Evolutionary conservation across 1,284 basidiomycete species (phyloP).

Genomic region (Xerocomus amazonicus): DNA sequence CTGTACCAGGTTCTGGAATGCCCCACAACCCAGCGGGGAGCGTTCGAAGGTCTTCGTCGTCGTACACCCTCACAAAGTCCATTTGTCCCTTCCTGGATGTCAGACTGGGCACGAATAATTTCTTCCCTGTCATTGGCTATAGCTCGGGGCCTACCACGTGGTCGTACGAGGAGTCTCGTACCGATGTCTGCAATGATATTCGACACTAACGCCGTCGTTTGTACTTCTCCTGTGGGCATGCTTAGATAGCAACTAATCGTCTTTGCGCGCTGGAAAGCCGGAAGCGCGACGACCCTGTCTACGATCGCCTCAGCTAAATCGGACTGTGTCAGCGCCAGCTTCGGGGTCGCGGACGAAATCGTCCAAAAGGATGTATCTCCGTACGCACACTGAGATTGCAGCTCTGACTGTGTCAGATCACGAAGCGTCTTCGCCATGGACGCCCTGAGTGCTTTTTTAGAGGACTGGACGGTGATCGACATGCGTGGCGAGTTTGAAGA

Average conservation of each 20-base stretch:
- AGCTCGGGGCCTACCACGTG: neutral
- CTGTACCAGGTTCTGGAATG: constrained; percentile 61
- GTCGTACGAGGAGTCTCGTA: constrained; percentile 13
- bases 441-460: constrained; percentile 57
- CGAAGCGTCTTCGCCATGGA: constrained; percentile 43
- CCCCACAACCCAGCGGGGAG: constrained; percentile 67
- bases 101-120: constrained; percentile 68
- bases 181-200: constrained; percentile 25
- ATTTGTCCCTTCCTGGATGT: constrained; percentile 47
- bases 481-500: constrained; percentile 12
- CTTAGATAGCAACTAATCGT: constrained; percentile 71
- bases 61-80: constrained; percentile 63
- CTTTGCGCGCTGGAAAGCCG: constrained; percentile 47
- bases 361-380: neutral
- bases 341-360: too few relatives aligned
- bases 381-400: constrained; percentile 59
- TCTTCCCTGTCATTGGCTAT: constrained; percentile 47
- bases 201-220: constrained; percentile 47
- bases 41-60: constrained; percentile 51
- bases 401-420: constrained; percentile 38
- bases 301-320: constrained; percentile 52
- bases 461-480: constrained; percentile 31
- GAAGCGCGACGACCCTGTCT: constrained; percentile 44
- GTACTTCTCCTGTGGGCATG: constrained; percentile 69
- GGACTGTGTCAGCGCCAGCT: neutral